These are phyloP conservation scores for Paecilomyces niveus DNA, from an alignment of 2,329 filamentous ascomycete genomes.

Conservation along the genomic window DNA sequence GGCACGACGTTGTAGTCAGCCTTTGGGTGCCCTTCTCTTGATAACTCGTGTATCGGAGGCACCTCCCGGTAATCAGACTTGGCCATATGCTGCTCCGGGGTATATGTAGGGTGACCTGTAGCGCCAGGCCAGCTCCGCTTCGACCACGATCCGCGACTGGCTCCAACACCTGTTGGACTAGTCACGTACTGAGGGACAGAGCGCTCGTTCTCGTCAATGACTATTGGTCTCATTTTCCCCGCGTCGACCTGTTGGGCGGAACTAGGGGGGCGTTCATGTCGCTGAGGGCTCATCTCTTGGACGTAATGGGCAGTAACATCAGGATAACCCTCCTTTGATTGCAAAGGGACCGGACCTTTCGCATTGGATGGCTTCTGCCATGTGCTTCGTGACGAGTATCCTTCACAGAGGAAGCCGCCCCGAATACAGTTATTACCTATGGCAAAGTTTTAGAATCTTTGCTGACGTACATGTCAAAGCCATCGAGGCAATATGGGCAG, in stretches of 20 bases:
- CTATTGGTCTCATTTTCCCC: constrained; percentile 40
- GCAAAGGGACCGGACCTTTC: constrained; percentile 63
- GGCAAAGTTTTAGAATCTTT: constrained; percentile 9
- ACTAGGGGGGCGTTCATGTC: constrained; percentile 31
- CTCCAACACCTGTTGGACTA: constrained; percentile 29
- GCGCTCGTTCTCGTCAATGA: constrained; percentile 39
- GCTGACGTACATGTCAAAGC: constrained; percentile 4
- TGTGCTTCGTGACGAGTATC: constrained; percentile 72
- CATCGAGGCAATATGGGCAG: constrained; percentile 3
- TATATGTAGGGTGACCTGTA: constrained; percentile 26
- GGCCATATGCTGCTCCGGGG: constrained; percentile 28
- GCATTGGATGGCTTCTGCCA: constrained; percentile 73
- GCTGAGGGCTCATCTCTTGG: constrained; percentile 28
- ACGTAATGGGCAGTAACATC: constrained; percentile 31
- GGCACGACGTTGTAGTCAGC: constrained; percentile 35
- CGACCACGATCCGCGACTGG: constrained; percentile 31
- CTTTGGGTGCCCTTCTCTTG: constrained; percentile 29
- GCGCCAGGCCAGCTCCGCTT: constrained; percentile 32
- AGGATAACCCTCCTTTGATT: constrained; percentile 65
- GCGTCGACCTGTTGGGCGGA: constrained; percentile 33
- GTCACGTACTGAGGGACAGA: constrained; percentile 30
- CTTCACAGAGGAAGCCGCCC: constrained; percentile 84
- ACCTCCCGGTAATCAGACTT: constrained; percentile 36
- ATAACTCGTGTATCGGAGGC: constrained; percentile 32
- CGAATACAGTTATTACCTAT: constrained; percentile 81